phyloP scores from a whole-genome alignment of 2,329 filamentous ascomycete species.

The Colletotrichum sp. region DNA sequence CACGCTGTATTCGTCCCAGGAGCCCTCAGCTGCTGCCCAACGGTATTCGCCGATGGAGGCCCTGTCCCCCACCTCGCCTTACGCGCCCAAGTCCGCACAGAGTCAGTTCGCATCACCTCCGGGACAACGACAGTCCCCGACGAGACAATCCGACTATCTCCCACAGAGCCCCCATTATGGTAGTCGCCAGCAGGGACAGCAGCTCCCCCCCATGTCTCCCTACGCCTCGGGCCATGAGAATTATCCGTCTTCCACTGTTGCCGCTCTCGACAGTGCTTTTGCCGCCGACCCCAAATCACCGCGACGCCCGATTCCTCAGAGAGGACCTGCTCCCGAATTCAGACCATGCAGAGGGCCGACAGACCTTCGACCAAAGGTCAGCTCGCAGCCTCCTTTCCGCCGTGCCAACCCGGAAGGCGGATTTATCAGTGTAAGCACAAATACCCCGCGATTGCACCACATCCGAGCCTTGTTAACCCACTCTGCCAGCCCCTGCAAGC shows the following conservation, averaged over 20 bases:
- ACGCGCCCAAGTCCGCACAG: slow-evolving; percentile 67
- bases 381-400: slow-evolving; percentile 86
- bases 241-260: slow-evolving; percentile 75
- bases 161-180: slow-evolving; percentile 64
- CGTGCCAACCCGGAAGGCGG: slow-evolving; percentile 96
- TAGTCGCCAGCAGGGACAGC: slow-evolving; percentile 57
- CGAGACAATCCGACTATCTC: slow-evolving; percentile 68
- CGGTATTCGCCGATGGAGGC: slow-evolving; percentile 97
- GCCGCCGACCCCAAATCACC: slow-evolving; percentile 59
- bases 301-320: slow-evolving; percentile 57
- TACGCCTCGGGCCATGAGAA: slow-evolving; percentile 72
- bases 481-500: slow-evolving; percentile 83
- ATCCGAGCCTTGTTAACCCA: slow-evolving; percentile 25
- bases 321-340: slow-evolving; percentile 85
- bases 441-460: neutral
- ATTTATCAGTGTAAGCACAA: slow-evolving; percentile 84
- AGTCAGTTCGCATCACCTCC: slow-evolving; percentile 59
- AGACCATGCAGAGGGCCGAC: slow-evolving; percentile 74
- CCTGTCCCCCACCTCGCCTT: slow-evolving; percentile 80
- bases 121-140: slow-evolving; percentile 78
- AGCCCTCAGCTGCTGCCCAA: slow-evolving; percentile 83
- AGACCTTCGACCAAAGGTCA: slow-evolving; percentile 84
- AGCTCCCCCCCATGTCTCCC: slow-evolving; percentile 76
- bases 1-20: slow-evolving; percentile 76
- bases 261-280: slow-evolving; percentile 73